These are phyloP conservation scores for Colletotrichum lini DNA, from an alignment of 2,329 filamentous ascomycete genomes.

Conservation along the genomic window DNA sequence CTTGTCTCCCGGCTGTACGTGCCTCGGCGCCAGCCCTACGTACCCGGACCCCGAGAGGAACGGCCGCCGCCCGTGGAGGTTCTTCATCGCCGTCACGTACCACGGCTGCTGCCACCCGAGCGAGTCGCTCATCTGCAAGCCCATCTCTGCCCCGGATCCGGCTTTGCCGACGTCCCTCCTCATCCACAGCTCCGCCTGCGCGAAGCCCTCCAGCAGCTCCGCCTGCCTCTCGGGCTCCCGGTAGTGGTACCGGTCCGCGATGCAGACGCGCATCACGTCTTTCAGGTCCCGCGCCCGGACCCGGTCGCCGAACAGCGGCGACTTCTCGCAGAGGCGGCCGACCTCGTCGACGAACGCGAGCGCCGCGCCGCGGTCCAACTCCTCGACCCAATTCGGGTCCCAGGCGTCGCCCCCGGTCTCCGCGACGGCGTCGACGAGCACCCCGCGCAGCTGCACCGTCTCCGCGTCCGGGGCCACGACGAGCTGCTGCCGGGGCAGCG, in stretches of 20 bases:
- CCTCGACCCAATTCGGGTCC: constrained; percentile 19
- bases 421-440: constrained; percentile 10
- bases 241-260: constrained; percentile 19
- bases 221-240: constrained; percentile 8
- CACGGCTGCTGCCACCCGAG: constrained; percentile 15
- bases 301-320: background rate
- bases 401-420: constrained; percentile 9
- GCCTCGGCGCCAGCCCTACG: constrained; percentile 31
- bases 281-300: background rate
- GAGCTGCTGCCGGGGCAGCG: background rate
- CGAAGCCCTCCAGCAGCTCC: constrained; percentile 17
- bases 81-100: constrained; percentile 15
- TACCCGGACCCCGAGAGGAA: constrained; percentile 23
- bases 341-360: constrained; percentile 6
- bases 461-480: background rate
- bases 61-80: constrained; percentile 18
- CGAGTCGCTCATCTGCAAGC: constrained; percentile 1
- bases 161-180: background rate
- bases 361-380: constrained; percentile 16
- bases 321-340: constrained; percentile 4
- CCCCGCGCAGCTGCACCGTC: constrained; percentile 4
- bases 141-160: background rate
- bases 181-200: constrained; percentile 6
- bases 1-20: constrained; percentile 3
- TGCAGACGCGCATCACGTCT: constrained; percentile 23